phyloP scores from a whole-genome alignment of 768 basidiomycete genomes.

The Amanita molliuscula region DNA sequence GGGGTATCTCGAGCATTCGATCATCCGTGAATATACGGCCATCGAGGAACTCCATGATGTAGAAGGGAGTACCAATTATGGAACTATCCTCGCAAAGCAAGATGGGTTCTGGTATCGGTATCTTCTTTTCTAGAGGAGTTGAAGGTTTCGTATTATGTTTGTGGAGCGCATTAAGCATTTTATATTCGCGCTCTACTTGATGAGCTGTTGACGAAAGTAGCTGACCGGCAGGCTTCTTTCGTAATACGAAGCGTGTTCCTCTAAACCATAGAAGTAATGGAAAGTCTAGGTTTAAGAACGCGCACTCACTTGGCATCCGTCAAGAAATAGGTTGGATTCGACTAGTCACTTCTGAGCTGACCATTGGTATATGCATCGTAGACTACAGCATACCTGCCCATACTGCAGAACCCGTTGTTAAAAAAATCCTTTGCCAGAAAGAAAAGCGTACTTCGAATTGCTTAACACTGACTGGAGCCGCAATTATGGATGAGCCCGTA shows the following conservation, averaged over 20 bases:
- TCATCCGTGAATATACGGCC: constrained; percentile 90
- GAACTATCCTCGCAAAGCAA: constrained; percentile 68
- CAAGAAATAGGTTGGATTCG: constrained; percentile 95
- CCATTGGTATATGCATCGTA: background rate
- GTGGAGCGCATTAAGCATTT: constrained; percentile 68
- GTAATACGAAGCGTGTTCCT: constrained; percentile 64
- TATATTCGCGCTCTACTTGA: constrained; percentile 90
- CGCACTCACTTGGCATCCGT: constrained; percentile 55
- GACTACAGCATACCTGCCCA: constrained; percentile 56
- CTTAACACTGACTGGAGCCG: constrained; percentile 64
- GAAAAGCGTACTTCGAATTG: constrained; percentile 74
- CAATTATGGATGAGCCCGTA: constrained; percentile 39
- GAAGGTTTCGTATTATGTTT: constrained; percentile 52
- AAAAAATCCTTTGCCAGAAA: background rate
- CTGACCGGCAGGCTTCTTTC: constrained; percentile 86
- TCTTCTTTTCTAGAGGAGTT: constrained; percentile 37
- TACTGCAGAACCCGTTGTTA: constrained; percentile 36
- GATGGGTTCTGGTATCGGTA: constrained; percentile 83
- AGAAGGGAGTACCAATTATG: constrained; percentile 86
- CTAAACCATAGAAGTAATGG: constrained; percentile 21
- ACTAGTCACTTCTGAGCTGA: constrained; percentile 30
- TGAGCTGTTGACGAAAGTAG: constrained; percentile 89
- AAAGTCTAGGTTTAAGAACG: background rate
- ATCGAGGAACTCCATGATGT: constrained; percentile 93
- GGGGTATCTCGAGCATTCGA: constrained; percentile 58